Base-by-base conservation (phyloP, 257 asterid genomes). In the Euphrasia confusa region DNA sequence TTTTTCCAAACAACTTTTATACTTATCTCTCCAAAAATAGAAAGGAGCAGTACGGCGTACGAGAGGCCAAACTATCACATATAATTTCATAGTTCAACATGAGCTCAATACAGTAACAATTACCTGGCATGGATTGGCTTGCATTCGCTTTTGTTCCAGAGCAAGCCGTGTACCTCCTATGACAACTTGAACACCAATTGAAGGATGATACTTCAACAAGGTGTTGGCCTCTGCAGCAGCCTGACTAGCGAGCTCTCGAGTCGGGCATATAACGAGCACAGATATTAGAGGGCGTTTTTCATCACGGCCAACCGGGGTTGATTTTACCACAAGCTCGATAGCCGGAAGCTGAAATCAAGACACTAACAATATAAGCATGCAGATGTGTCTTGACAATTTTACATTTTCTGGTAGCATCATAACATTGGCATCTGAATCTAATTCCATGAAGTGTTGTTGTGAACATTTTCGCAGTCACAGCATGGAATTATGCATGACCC, bases 51-150 rank as follows among this genome's bases (percentile, higher is more conserved):
- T 37, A 8, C 11, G 12, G 7, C 11, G 42, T 37, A 8, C 11
- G 12, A 37, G 42, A 37, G 42, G 42, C 42, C 11, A 37, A 6
- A 37, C 42, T 1, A 37, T 37, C 42, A 37, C 42, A 10, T 37
- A 37, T 8, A 9, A 37, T 7, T 49, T 49, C 55, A 15, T 45
- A 45, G 50, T 32, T 57, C 42, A 71, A 21, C 42, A 14, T 9
- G 54, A 63, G 54, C 30, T 24, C 13, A 35, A 24, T 47, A 55
- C 6, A 49, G 63, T 12, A 26, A 70, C 0, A 64, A 33, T 53
- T 66, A 84, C 95, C 85, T 89, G 98, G 83, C 99, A 93, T 42
- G 96, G 87, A 79, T 93, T 93, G 64, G 91, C 91, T 83, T 89
- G 97, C 91, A 93, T 76, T 65, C 88, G 80, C 69, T 89, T 93